phyloP scores from a whole-genome alignment of 2,329 filamentous ascomycete genomes.

The Aspergillus pseudoviridinutans region DNA sequence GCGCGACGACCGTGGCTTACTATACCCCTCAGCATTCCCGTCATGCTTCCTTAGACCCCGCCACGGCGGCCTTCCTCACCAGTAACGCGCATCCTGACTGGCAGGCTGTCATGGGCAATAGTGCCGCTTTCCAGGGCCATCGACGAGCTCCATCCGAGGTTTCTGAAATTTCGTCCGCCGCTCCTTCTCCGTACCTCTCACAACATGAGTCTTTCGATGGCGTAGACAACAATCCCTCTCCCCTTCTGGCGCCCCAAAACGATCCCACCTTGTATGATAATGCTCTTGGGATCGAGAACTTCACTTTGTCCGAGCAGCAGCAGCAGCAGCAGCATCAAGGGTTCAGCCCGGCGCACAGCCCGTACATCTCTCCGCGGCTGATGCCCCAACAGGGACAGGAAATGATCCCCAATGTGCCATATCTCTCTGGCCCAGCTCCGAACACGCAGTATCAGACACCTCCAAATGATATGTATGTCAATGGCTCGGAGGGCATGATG shows the following conservation, averaged over 20 bases:
- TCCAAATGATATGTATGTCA: constrained; percentile 50
- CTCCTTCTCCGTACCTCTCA: constrained; percentile 75
- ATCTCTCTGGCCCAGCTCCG: constrained; percentile 45
- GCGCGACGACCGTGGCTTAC: constrained; percentile 49
- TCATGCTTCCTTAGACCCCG: constrained; percentile 58
- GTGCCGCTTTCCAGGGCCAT: constrained; percentile 68
- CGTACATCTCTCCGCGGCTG: constrained; percentile 64
- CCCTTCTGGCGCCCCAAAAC: constrained; percentile 68
- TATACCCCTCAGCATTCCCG: constrained; percentile 55
- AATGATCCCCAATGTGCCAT: constrained; percentile 44
- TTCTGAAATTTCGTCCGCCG: constrained; percentile 82
- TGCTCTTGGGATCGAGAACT: constrained; percentile 70
- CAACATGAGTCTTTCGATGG: constrained; percentile 75
- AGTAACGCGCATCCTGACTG: constrained; percentile 53
- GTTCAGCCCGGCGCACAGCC: constrained; percentile 64
- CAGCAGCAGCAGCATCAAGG: constrained; percentile 33
- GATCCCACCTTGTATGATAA: constrained; percentile 73
- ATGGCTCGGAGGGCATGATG: constrained; percentile 45
- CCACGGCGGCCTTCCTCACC: constrained; percentile 55
- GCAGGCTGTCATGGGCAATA: constrained; percentile 51
- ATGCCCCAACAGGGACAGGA: constrained; percentile 69
- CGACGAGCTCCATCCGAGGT: constrained; percentile 84
- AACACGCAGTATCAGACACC: constrained; percentile 48
- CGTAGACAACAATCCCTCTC: constrained; percentile 70
- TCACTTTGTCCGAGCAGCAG: constrained; percentile 69